These are phyloP conservation scores for Aspergillus sp. DNA, from an alignment of 2,329 filamentous ascomycete species.

Conservation along the genomic window DNA sequence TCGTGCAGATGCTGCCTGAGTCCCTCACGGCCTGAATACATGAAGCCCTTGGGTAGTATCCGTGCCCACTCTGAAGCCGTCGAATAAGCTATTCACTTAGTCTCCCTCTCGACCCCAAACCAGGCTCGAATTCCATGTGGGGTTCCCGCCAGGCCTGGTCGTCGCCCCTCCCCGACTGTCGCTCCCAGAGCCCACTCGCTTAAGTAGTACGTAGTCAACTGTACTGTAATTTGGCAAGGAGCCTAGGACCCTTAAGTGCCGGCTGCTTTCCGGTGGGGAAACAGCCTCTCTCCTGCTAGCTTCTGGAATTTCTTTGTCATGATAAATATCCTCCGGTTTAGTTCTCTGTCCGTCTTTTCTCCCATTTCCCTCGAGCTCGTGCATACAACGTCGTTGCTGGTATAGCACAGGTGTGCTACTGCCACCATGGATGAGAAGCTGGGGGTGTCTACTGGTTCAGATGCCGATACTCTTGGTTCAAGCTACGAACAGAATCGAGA, in stretches of 20 bases:
- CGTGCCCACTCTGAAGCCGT: slow-evolving; percentile 2
- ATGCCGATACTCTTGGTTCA: slow-evolving; percentile 25
- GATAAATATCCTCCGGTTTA: not conserved
- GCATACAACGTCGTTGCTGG: not conserved
- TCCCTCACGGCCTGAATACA: not conserved
- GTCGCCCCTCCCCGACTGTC: not conserved
- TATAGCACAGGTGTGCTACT: not conserved
- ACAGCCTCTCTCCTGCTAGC: not conserved
- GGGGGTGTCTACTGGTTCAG: slow-evolving; percentile 21
- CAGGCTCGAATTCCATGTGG: not conserved
- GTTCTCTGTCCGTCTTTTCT: not conserved
- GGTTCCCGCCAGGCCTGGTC: not conserved
- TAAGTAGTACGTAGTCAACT: not conserved
- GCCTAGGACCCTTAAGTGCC: not conserved
- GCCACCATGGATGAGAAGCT: slow-evolving; percentile 22
- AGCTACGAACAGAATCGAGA: slow-evolving; percentile 33
- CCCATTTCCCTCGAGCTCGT: not conserved
- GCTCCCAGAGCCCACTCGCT: not conserved
- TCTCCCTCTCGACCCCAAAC: not conserved
- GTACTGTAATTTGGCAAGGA: not conserved
- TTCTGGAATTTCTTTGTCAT: slow-evolving; percentile 1
- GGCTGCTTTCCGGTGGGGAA: slow-evolving; percentile 2
- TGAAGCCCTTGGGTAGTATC: not conserved
- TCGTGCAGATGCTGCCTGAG: not conserved
- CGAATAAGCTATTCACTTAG: not conserved